These are phyloP conservation scores for Lichina pygmaea DNA, from an alignment of 495 filamentous ascomycete species.

Conservation along the genomic window DNA sequence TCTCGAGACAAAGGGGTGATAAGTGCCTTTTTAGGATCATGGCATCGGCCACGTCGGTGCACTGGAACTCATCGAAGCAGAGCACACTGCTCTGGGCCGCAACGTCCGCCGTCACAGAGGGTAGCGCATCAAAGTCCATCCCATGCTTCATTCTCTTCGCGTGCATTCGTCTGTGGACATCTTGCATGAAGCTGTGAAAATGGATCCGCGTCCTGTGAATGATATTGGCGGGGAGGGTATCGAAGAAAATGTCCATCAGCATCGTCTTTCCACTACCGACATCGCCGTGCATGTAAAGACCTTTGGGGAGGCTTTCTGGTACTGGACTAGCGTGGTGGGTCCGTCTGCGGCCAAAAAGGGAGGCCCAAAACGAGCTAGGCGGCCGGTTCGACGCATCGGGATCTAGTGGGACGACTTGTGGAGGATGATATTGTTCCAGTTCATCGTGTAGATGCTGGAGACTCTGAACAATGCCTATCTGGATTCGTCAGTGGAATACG, in stretches of 20 bases:
- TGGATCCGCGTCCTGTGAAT: slow-evolving; percentile 78
- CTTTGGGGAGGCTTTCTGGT: slow-evolving; percentile 50
- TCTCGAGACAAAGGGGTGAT: too few species aligned
- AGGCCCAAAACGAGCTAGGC: slow-evolving; percentile 39
- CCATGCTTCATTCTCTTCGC: slow-evolving; percentile 70
- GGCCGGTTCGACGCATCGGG: slow-evolving; percentile 37
- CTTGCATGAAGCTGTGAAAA: slow-evolving; percentile 99
- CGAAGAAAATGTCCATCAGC: slow-evolving; percentile 98
- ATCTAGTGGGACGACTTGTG: slow-evolving; percentile 46
- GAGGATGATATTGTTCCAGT: slow-evolving; percentile 44
- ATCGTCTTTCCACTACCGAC: slow-evolving; percentile 98
- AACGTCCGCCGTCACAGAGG: slow-evolving; percentile 80
- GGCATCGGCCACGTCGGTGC: slow-evolving; percentile 93
- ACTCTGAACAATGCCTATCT: slow-evolving; percentile 52
- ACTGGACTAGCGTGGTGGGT: slow-evolving; percentile 18
- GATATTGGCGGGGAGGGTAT: slow-evolving; percentile 64
- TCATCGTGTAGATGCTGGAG: slow-evolving; percentile 77
- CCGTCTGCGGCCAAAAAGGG: slow-evolving; percentile 29
- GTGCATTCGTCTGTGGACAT: slow-evolving; percentile 82
- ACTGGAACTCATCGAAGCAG: slow-evolving; percentile 98
- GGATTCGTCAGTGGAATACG: not conserved
- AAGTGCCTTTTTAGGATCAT: slow-evolving; percentile 67
- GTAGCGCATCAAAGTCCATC: slow-evolving; percentile 72
- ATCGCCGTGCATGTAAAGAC: slow-evolving; percentile 87
- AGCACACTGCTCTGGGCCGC: slow-evolving; percentile 63